These are phyloP conservation scores for Gelatoporia subvermispora DNA, from an alignment of 768 basidiomycete genomes.

Conservation along the genomic window DNA sequence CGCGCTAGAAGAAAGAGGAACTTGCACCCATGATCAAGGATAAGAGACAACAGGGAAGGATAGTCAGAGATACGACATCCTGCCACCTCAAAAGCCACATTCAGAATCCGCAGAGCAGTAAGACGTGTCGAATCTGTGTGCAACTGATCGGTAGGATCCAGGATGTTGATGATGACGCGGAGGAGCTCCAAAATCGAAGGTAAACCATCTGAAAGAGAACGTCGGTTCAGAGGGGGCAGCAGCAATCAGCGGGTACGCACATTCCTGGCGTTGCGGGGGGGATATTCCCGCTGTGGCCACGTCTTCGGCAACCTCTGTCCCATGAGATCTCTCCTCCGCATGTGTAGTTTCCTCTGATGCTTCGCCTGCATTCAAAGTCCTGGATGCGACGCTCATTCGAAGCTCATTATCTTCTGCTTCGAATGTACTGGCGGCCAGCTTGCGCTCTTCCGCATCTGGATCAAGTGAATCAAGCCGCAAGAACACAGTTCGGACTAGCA, in stretches of 20 bases:
- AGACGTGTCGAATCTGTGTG: slow-evolving; percentile 96
- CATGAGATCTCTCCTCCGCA: neutral
- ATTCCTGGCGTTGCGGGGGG: neutral
- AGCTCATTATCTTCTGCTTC: slow-evolving; percentile 53
- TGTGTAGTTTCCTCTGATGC: neutral
- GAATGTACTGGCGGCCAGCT: slow-evolving; percentile 45
- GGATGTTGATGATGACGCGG: slow-evolving; percentile 89
- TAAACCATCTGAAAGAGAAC: slow-evolving; percentile 60
- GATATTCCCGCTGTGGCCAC: neutral
- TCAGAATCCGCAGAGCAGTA: slow-evolving; percentile 82
- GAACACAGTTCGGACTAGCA: slow-evolving; percentile 80
- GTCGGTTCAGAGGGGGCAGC: no score
- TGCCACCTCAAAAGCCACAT: slow-evolving; percentile 81
- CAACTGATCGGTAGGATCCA: slow-evolving; percentile 90
- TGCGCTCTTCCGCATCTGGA: slow-evolving; percentile 63
- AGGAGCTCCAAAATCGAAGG: slow-evolving; percentile 91
- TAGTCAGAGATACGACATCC: slow-evolving; percentile 73
- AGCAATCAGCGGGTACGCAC: neutral
- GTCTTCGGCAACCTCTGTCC: no score
- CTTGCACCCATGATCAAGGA: slow-evolving; percentile 90
- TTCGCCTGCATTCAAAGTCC: slow-evolving; percentile 13
- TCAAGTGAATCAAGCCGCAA: slow-evolving; percentile 63
- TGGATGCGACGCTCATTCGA: slow-evolving; percentile 52
- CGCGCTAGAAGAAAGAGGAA: slow-evolving; percentile 95
- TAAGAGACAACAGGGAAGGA: slow-evolving; percentile 69